Evolutionary conservation across 164 flowering plant species (phyloP).

Genomic region (Vitis amurensis): DNA sequence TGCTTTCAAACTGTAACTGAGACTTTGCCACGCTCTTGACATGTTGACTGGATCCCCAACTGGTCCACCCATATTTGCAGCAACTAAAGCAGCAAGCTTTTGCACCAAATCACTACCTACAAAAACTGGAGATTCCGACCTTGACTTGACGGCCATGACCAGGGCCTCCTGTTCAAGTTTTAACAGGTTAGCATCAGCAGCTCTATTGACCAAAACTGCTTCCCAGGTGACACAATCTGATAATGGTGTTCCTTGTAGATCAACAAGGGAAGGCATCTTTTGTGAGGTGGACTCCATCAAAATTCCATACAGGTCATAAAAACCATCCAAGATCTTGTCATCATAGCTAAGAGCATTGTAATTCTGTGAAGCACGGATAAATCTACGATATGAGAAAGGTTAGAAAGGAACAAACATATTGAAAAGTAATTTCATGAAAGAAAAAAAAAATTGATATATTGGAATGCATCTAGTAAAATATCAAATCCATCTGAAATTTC

Average conservation of each 20-base stretch:
- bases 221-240: constrained; percentile 80
- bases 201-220: constrained; percentile 79
- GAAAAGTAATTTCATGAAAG: constrained; percentile 4
- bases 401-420: constrained; percentile 26
- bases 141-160: constrained; percentile 53
- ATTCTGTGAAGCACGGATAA: constrained; percentile 74
- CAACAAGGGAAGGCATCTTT: constrained; percentile 90
- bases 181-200: constrained; percentile 69
- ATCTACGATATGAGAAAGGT: constrained; percentile 58
- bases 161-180: constrained; percentile 75
- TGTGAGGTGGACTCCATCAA: constrained; percentile 54
- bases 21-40: constrained; percentile 64
- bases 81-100: constrained; percentile 72
- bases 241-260: constrained; percentile 75
- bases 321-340: constrained; percentile 95
- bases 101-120: constrained; percentile 44
- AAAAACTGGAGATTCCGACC: constrained; percentile 40
- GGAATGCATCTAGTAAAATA: background rate
- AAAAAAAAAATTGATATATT: background rate
- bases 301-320: constrained; percentile 88
- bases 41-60: constrained; percentile 84
- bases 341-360: constrained; percentile 86
- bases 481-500: background rate
- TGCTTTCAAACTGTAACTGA: constrained; percentile 53
- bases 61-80: constrained; percentile 93